Percentiles rank a stretch among this genome's conserved stretches.
Evolutionary conservation across 2,329 filamentous ascomycete genomes (phyloP).

Genomic region (Curvularia spicifera): DNA sequence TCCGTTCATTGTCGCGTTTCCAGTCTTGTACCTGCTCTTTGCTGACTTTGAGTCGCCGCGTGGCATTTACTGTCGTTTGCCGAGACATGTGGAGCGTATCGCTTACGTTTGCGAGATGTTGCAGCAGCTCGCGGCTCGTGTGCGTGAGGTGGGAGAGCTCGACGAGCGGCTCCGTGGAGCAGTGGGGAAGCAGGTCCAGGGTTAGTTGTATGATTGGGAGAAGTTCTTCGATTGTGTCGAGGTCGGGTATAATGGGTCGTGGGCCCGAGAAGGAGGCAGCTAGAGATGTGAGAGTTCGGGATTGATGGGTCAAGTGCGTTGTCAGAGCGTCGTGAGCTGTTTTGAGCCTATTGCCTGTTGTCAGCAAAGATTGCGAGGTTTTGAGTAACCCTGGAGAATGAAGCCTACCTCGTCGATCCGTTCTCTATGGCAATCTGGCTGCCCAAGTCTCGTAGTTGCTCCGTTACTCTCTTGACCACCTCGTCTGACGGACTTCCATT

Average conservation of each 20-base stretch:
- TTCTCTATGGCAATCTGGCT: slow-evolving; percentile 76
- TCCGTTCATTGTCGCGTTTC: slow-evolving; percentile 78
- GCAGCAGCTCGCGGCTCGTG: slow-evolving; percentile 72
- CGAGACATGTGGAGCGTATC: slow-evolving; percentile 94
- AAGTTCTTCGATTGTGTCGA: slow-evolving; percentile 71
- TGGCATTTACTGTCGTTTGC: slow-evolving; percentile 83
- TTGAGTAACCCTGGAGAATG: background rate
- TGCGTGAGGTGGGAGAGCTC: slow-evolving; percentile 70
- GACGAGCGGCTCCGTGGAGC: slow-evolving; percentile 69
- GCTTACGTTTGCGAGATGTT: slow-evolving; percentile 82
- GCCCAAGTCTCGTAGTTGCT: slow-evolving; percentile 73
- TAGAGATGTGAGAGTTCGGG: slow-evolving; percentile 75
- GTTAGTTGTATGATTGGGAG: slow-evolving; percentile 71
- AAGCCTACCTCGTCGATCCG: slow-evolving; percentile 69
- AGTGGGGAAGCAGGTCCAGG: slow-evolving; percentile 70
- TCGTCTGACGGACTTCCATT: slow-evolving; percentile 70
- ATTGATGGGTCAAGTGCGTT: slow-evolving; percentile 76
- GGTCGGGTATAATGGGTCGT: slow-evolving; percentile 66
- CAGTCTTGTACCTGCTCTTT: slow-evolving; percentile 87
- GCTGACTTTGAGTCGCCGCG: slow-evolving; percentile 77
- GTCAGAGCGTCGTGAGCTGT: slow-evolving; percentile 77
- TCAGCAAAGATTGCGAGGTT: slow-evolving; percentile 21
- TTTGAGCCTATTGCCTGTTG: slow-evolving; percentile 64
- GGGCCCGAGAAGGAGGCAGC: slow-evolving; percentile 75
- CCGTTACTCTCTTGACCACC: slow-evolving; percentile 72